Evolutionary conservation across 495 filamentous ascomycete genomes (phyloP), one percentile per base, ranked within the genome.

Genomic region (Daldinia loculata): DNA sequence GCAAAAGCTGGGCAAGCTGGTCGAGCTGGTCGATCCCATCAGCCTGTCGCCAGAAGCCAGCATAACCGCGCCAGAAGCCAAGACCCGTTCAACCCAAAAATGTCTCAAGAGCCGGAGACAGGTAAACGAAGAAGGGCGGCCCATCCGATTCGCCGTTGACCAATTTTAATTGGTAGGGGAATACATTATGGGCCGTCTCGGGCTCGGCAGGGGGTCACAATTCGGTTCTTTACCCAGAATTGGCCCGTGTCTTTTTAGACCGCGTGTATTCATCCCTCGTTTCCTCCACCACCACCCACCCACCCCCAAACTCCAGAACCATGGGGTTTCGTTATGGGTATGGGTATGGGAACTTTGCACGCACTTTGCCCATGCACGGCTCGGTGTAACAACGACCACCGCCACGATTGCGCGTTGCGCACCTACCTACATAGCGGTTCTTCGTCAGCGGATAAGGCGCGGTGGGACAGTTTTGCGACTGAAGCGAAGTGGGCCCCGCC

Each of bases 141-240:
- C 56, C 61, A 66, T 73, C 70, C 70, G 61, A 73, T 73, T 73
- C 62, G 70, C 57, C 24, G 34, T 48, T 8, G 8, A 8, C 9
- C 39, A 30, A 8, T 50, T 43, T 57, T 24, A 9, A 19, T 34
- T 27, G 17, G 24, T 26, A 45, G 65, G 55, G 45, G 61, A 45
- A 45, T 38, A 56, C 19, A 36, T 32, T 63, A 72, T 65, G 65
- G 70, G 24, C 70, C 70, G 70, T 64, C 62, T 73, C 70, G 70
- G 70, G 61, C 66, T 73, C 70, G 70, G 70, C 70, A 73, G 62
- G 70, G 66, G 45, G 27, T 26, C 26, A 53, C 12, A 53, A 53
- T 6, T 51, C 12, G 51, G 51, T 57, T 36, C 34, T 36, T 57
- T 14, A 14, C 11, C 43, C 19, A 24, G 11, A 48, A 17, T 24